Conservation (phyloP, 2,329 filamentous ascomycete species). For the Cladorrhinum sp. region DNA sequence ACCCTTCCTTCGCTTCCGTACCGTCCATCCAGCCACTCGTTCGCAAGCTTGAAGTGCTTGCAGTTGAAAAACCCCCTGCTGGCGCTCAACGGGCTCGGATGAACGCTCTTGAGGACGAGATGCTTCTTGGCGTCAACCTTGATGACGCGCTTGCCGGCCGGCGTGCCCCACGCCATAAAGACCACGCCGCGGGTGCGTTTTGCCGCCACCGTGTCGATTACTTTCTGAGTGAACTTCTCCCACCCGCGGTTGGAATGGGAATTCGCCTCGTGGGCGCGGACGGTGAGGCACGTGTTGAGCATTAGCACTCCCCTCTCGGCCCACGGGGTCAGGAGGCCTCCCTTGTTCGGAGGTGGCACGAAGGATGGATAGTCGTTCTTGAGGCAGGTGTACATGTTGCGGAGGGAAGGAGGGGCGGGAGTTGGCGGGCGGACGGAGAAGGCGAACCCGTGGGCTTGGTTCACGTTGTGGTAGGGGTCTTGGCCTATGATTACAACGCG, state of each 20-base stretch:
- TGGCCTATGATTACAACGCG: conserved; percentile 94
- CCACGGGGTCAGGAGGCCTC: conserved; percentile 87
- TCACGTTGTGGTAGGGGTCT: conserved; percentile 93
- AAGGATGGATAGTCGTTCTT: conserved; percentile 86
- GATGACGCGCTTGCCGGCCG: conserved; percentile 74
- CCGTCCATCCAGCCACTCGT: conserved; percentile 75
- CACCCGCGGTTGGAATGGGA: conserved; percentile 83
- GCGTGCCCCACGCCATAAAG: conserved; percentile 89
- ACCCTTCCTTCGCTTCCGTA: conserved; percentile 81
- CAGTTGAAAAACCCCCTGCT: conserved; percentile 78
- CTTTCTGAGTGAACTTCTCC: conserved; percentile 88
- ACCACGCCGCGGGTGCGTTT: conserved; percentile 79
- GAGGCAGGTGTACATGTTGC: conserved; percentile 89
- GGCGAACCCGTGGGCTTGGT: conserved; percentile 93
- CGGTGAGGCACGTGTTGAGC: conserved; percentile 92
- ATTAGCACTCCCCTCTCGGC: conserved; percentile 88
- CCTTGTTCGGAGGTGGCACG: conserved; percentile 67
- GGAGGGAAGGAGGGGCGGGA: conserved; percentile 80
- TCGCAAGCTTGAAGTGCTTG: conserved; percentile 75
- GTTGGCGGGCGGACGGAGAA: conserved; percentile 93
- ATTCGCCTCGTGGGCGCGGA: conserved; percentile 83
- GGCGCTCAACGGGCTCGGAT: conserved; percentile 92
- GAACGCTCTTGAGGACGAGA: conserved; percentile 79
- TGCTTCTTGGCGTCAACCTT: conserved; percentile 72
- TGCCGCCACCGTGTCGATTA: conserved; percentile 82